A percentile compares a stretch with the other conserved stretches of the same genome.
These are phyloP conservation scores for Xanthoceras sorbifolium DNA, from an alignment of 345 rosid species.

Conservation along the genomic window DNA sequence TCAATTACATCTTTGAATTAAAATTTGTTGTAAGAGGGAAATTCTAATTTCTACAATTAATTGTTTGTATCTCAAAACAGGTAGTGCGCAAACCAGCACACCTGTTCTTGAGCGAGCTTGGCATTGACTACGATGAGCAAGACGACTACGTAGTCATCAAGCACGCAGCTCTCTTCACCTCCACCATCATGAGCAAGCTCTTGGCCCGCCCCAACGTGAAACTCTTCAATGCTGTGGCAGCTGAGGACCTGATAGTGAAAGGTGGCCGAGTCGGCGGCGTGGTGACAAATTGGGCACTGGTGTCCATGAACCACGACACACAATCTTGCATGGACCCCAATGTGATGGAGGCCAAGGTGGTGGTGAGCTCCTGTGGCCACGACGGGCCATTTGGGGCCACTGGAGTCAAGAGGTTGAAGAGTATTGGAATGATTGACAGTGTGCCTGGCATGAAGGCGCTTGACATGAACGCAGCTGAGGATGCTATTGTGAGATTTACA, in stretches of 20 bases:
- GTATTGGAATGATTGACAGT: conserved; percentile 75
- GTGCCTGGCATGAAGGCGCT: conserved; percentile 92
- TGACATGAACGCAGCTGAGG: conserved; percentile 92
- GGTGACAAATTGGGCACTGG: conserved; percentile 97
- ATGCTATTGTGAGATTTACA: conserved; percentile 81
- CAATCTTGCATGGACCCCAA: conserved; percentile 98
- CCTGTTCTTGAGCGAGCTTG: conserved; percentile 75
- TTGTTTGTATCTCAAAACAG: conserved; percentile 30
- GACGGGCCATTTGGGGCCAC: conserved; percentile 96
- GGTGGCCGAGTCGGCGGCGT: conserved; percentile 70
- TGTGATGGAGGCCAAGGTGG: conserved; percentile 98
- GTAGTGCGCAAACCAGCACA: conserved; percentile 95
- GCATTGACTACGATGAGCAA: conserved; percentile 80
- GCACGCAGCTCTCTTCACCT: conserved; percentile 93
- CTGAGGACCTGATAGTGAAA: conserved; percentile 90
- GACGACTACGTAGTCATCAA: conserved; percentile 81
- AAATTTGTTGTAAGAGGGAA: not conserved
- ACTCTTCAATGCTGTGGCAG: conserved; percentile 95
- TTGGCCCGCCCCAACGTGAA: conserved; percentile 89
- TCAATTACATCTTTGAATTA: no score
- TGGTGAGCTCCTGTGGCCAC: conserved; percentile 94
- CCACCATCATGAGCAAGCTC: conserved; percentile 97
- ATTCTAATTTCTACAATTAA: not conserved
- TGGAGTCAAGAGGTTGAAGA: conserved; percentile 87
- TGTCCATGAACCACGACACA: conserved; percentile 89